Evolutionary conservation across 2,329 filamentous ascomycete genomes (phyloP).

Genomic region (Ophiostoma fasciatum): DNA sequence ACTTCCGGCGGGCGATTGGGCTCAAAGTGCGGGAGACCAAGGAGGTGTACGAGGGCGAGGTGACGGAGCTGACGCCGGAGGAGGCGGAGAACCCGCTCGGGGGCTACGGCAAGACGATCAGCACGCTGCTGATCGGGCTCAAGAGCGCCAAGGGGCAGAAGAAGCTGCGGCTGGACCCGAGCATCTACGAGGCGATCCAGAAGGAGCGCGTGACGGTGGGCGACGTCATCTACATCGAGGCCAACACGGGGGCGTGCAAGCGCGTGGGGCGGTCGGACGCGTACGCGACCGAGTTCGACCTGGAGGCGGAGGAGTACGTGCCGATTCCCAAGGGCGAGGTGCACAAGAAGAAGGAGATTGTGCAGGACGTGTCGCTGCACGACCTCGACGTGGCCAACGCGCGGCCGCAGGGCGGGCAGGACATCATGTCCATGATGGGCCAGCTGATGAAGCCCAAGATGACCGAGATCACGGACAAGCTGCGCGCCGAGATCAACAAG

Average conservation of each 20-base stretch:
- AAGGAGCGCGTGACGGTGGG: conserved; percentile 93
- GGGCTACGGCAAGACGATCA: conserved; percentile 94
- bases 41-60: conserved; percentile 97
- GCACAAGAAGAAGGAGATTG: conserved; percentile 99
- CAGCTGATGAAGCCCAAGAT: conserved; percentile 99
- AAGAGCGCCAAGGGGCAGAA: conserved; percentile 96
- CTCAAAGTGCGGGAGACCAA: conserved; percentile 96
- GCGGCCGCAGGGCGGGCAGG: conserved; percentile 87
- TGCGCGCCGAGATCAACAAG: conserved; percentile 94
- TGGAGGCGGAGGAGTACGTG: conserved; percentile 97
- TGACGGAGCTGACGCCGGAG: conserved; percentile 92
- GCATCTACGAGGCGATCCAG: conserved; percentile 98
- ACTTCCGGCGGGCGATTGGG: conserved; percentile 91
- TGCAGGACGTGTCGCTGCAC: conserved; percentile 94
- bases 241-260: conserved; percentile 96
- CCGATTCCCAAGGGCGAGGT: conserved; percentile 98
- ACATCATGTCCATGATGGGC: conserved; percentile 99
- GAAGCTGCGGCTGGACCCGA: conserved; percentile 90
- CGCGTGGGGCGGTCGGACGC: conserved; percentile 90
- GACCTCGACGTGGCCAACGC: conserved; percentile 94
- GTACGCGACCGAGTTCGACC: conserved; percentile 95
- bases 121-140: conserved; percentile 81
- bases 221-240: conserved; percentile 98
- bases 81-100: conserved; percentile 96
- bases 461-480: conserved; percentile 97